phyloP scores from a whole-genome alignment of 2,329 filamentous ascomycete species.

The Sphaerulina musiva region DNA sequence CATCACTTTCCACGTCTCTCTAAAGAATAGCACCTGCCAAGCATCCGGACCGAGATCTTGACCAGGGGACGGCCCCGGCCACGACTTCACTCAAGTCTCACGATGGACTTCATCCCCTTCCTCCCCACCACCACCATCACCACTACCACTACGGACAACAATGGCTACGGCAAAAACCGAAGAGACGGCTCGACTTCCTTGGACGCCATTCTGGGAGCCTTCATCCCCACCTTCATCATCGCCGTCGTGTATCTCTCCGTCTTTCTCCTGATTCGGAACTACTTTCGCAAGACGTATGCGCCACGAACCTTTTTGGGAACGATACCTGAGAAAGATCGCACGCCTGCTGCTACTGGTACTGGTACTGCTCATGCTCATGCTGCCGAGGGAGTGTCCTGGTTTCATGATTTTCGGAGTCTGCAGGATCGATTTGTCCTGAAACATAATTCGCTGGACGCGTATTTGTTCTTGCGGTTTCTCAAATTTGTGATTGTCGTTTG shows the following conservation, averaged over 20 bases:
- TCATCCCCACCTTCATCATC: constrained; percentile 30
- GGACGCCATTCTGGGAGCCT: constrained; percentile 29
- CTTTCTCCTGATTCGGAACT: constrained; percentile 29
- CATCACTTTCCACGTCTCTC: too few relatives aligned
- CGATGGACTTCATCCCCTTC: constrained; percentile 12
- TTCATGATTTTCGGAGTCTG: constrained; percentile 41
- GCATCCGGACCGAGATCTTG: too few relatives aligned
- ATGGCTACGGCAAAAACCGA: constrained; percentile 25
- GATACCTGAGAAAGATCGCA: constrained; percentile 31
- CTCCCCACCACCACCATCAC: not conserved
- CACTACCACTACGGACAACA: constrained; percentile 1
- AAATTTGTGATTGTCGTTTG: constrained; percentile 40
- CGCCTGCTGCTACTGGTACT: constrained; percentile 24
- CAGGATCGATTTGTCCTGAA: constrained; percentile 43
- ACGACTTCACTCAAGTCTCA: not conserved
- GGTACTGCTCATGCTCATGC: constrained; percentile 15
- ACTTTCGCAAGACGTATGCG: constrained; percentile 30
- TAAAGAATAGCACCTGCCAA: too few relatives aligned
- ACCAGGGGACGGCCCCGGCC: too few relatives aligned
- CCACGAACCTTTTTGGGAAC: constrained; percentile 32
- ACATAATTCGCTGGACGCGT: constrained; percentile 46
- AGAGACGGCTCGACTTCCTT: constrained; percentile 27
- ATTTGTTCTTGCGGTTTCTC: constrained; percentile 44
- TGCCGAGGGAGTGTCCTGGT: constrained; percentile 38
- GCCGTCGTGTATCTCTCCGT: constrained; percentile 28